phyloP scores from a whole-genome alignment of 768 basidiomycete genomes.

The Naematelia encephala region DNA sequence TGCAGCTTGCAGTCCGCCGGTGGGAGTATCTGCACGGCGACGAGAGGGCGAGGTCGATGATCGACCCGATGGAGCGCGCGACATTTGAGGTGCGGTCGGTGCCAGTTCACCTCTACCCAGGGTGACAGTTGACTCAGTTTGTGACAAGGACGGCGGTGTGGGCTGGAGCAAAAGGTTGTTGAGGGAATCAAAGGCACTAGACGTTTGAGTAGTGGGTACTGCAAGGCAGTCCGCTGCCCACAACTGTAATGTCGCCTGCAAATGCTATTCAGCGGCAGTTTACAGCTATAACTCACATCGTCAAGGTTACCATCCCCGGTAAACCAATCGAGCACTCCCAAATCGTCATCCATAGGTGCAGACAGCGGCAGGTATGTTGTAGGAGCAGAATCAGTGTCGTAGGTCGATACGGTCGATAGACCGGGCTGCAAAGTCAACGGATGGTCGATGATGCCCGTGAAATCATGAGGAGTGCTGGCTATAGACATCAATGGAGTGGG shows the following conservation, averaged over 20 bases:
- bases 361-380: background rate
- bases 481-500: background rate
- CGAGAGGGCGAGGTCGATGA: no score
- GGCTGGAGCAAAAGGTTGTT: constrained; percentile 13
- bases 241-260: constrained; percentile 29
- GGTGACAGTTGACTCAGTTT: no score
- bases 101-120: no score
- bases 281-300: constrained; percentile 16
- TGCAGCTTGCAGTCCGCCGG: no score
- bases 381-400: background rate
- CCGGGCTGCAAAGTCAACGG: background rate
- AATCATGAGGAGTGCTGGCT: background rate
- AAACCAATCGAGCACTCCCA: background rate
- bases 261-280: background rate
- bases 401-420: background rate
- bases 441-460: background rate
- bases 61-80: no score
- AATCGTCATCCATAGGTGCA: background rate
- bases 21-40: no score
- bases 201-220: constrained; percentile 14
- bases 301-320: constrained; percentile 23
- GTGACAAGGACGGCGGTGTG: no score
- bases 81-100: no score
- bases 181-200: constrained; percentile 29
- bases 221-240: constrained; percentile 34